Percentiles rank a stretch among this genome's conserved stretches.
phyloP scores from a whole-genome alignment of 2,329 filamentous ascomycete genomes.

The Colletotrichum liriopes region DNA sequence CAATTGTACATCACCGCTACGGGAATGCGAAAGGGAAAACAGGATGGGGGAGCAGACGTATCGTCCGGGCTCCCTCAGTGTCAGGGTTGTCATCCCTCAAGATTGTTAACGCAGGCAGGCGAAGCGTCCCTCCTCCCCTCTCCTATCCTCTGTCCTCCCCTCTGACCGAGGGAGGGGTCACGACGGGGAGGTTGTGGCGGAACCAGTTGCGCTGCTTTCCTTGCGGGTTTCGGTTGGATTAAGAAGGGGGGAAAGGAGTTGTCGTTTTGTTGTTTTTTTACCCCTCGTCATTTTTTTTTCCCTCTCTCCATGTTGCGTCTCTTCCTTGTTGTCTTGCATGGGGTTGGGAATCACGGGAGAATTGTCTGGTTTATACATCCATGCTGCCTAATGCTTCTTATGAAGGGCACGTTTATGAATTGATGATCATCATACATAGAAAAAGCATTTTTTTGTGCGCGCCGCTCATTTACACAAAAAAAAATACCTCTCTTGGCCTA shows the following conservation, averaged over 20 bases:
- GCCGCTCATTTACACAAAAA: constrained; percentile 21
- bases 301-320: background rate
- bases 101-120: constrained; percentile 16
- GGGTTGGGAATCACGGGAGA: constrained; percentile 27
- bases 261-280: constrained; percentile 16
- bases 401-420: constrained; percentile 42
- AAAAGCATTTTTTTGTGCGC: constrained; percentile 33
- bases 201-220: constrained; percentile 10
- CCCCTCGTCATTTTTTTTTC: background rate
- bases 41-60: constrained; percentile 21
- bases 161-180: background rate
- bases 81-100: constrained; percentile 17
- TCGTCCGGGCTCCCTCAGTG: constrained; percentile 1
- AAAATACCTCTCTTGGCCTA: background rate
- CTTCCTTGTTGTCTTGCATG: constrained; percentile 21
- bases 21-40: constrained; percentile 8
- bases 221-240: constrained; percentile 1
- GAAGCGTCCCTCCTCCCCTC: constrained; percentile 4
- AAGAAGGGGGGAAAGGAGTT: constrained; percentile 7
- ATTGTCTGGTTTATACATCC: constrained; percentile 28
- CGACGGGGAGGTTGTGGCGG: background rate
- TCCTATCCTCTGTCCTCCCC: background rate
- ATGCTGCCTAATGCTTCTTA: constrained; percentile 40
- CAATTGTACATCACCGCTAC: constrained; percentile 33
- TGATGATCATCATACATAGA: constrained; percentile 42